Evolutionary conservation across 257 asterid genomes (phyloP).

Genomic region (Hygrophila difformis): DNA sequence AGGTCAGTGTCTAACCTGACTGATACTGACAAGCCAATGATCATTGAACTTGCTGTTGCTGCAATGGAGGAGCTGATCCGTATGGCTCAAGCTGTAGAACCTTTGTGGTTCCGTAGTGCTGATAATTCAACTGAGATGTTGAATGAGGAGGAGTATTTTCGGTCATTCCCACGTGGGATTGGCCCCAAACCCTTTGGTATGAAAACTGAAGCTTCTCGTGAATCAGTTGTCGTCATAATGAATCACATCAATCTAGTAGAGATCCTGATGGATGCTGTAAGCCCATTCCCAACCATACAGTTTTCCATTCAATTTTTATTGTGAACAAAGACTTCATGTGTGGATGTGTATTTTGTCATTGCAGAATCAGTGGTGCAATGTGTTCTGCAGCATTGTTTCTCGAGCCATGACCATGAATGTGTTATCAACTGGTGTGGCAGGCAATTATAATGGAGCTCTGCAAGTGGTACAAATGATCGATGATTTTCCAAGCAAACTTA

Average conservation of each 20-base stretch:
- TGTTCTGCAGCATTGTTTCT: slow-evolving; percentile 43
- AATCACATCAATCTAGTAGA: slow-evolving; percentile 40
- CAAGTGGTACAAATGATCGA: slow-evolving; percentile 33
- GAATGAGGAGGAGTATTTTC: slow-evolving; percentile 34
- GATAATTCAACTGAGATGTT: slow-evolving; percentile 22
- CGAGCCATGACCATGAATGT: slow-evolving; percentile 38
- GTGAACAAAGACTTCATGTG: too few species aligned
- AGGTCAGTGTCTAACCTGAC: slow-evolving; percentile 54
- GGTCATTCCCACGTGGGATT: slow-evolving; percentile 36
- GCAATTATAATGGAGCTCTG: slow-evolving; percentile 49
- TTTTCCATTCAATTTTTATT: too few species aligned
- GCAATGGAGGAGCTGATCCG: slow-evolving; percentile 76
- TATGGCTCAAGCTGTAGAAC: slow-evolving; percentile 69
- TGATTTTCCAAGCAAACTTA: too few species aligned
- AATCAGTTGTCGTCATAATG: slow-evolving; percentile 43
- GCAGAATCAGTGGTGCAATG: slow-evolving; percentile 40
- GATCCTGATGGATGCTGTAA: slow-evolving; percentile 53
- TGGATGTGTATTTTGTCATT: neutral
- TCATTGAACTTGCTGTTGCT: slow-evolving; percentile 68
- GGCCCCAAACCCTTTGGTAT: slow-evolving; percentile 39
- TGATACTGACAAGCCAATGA: slow-evolving; percentile 58
- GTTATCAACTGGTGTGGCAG: slow-evolving; percentile 50
- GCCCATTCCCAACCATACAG: too few species aligned
- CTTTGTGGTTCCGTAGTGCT: slow-evolving; percentile 43
- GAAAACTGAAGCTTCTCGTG: slow-evolving; percentile 42